Percentiles rank a stretch among this genome's conserved stretches.
These are phyloP conservation scores for Colletotrichum viniferum DNA, from an alignment of 2,329 filamentous ascomycete species.

Conservation along the genomic window DNA sequence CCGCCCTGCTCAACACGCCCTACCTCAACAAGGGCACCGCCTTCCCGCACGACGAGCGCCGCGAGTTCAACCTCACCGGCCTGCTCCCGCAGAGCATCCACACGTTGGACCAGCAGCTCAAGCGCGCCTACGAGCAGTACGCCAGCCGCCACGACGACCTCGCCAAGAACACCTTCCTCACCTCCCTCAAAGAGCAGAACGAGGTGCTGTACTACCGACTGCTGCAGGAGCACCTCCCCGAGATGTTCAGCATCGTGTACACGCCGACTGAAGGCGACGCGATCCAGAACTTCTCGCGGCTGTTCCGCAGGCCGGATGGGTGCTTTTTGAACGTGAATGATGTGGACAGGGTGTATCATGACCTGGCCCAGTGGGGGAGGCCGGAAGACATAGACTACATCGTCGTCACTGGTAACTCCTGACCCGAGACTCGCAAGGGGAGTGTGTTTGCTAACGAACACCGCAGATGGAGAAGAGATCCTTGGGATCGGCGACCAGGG, in stretches of 20 bases:
- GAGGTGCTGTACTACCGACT: constrained; percentile 81
- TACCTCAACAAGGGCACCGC: constrained; percentile 82
- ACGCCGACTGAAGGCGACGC: constrained; percentile 90
- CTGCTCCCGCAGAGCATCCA: constrained; percentile 76
- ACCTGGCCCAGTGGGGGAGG: constrained; percentile 70
- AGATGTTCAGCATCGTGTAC: constrained; percentile 92
- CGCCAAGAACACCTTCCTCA: constrained; percentile 88
- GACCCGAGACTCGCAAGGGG: background rate
- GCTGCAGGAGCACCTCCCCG: constrained; percentile 76
- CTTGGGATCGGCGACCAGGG: constrained; percentile 91
- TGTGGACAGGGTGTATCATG: constrained; percentile 66
- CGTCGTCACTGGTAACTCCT: constrained; percentile 73
- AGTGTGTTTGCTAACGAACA: background rate
- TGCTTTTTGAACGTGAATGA: constrained; percentile 81
- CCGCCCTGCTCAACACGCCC: constrained; percentile 38
- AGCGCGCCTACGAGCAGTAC: constrained; percentile 84
- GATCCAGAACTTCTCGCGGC: constrained; percentile 79
- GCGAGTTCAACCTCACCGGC: constrained; percentile 72
- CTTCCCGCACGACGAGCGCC: constrained; percentile 72
- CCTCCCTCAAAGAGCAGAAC: constrained; percentile 85
- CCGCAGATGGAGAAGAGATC: constrained; percentile 68
- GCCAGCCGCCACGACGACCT: constrained; percentile 64
- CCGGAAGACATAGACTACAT: constrained; percentile 85
- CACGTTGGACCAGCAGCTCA: constrained; percentile 76
- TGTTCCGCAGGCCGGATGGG: constrained; percentile 81